Base-by-base conservation (phyloP, 768 basidiomycete species). In the Boletus subcaerulescens region DNA sequence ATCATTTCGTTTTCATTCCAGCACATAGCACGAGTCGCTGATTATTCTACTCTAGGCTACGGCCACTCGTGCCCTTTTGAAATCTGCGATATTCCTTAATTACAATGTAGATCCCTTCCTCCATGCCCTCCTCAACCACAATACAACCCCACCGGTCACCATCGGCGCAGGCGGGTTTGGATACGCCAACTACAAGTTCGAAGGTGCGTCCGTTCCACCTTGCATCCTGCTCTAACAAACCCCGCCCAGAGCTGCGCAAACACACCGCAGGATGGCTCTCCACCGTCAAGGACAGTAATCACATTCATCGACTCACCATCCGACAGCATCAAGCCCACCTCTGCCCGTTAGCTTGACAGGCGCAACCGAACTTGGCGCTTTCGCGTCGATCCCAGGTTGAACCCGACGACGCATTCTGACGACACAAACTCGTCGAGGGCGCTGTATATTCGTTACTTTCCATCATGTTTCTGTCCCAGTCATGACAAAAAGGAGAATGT, bases 121-220 rank as follows among this genome's bases (percentile, higher is more conserved):
- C 26, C 8, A 0, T 29, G 9, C 26, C 26, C 26, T 24, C 5
- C 24, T 29, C 9, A 29, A 29, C 26, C 26, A 29, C 26, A 29
- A 29, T 29, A 29, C 26, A 2, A 29, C 26, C 26, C 26, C 26
- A 9, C 26, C 9, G 26, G 26, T 8, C 26, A 92, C 92, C 2
- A 82, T 95, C 24, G 94, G 95, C 4, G 94, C 89, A 0, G 95
- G 95, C 11, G 87, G 92, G 0, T 75, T 96, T 53, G 92, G 91
- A 5, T 98, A 97, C 73, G 94, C 93, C 20, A 94, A 96, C 70
- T 96, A 96, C 77, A 94, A 94, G 74, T 86, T 96, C 64, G 95
- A 98, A 77, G 92, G 95, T 93, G 57, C 60, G 80, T 71, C 35
- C 52, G 0, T 9, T 36, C 5, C 48, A 3, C 24, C 42, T 14